These are phyloP conservation scores for Acidiella bohemica DNA, from an alignment of 495 filamentous ascomycete genomes.

Conservation along the genomic window DNA sequence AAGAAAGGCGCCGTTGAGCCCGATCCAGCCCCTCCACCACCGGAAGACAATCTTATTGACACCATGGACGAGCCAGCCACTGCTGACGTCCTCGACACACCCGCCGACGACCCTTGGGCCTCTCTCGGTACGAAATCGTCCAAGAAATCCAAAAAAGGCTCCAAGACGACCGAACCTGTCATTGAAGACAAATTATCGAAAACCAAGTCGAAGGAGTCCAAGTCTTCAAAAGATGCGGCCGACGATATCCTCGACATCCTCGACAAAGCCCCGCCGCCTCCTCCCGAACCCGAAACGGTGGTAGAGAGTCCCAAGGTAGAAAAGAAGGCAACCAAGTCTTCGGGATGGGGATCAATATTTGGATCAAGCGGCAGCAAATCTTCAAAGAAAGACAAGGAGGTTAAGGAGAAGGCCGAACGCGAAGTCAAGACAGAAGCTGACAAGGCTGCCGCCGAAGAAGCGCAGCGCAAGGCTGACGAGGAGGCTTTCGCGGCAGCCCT, in stretches of 20 bases:
- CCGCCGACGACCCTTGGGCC: too few species aligned
- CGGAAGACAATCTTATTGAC: too few species aligned
- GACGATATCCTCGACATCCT: constrained; percentile 17
- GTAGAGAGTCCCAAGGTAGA: constrained; percentile 11
- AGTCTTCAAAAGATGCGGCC: constrained; percentile 6
- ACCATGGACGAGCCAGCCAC: too few species aligned
- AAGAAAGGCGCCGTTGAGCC: constrained; percentile 22
- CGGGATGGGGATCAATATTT: constrained; percentile 14
- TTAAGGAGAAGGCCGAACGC: constrained; percentile 4
- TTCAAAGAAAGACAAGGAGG: constrained; percentile 13
- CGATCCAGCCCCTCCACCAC: too few species aligned
- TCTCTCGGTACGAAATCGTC: too few species aligned
- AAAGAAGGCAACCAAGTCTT: constrained; percentile 9
- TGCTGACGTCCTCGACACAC: too few species aligned
- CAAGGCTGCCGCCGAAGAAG: constrained; percentile 14
- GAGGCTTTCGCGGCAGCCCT: constrained; percentile 20
- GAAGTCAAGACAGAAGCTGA: constrained; percentile 18
- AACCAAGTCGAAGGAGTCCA: constrained; percentile 18
- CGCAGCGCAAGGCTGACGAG: constrained; percentile 16
- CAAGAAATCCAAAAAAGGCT: constrained; percentile 17
- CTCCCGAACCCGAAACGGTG: constrained; percentile 1
- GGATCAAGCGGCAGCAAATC: constrained; percentile 15
- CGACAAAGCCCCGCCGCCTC: constrained; percentile 8
- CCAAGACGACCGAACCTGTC: constrained; percentile 6
- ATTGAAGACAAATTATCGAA: constrained; percentile 11